phyloP scores from a whole-genome alignment of 1,284 basidiomycete genomes.

The Cutaneotrichosporon curvatum region DNA sequence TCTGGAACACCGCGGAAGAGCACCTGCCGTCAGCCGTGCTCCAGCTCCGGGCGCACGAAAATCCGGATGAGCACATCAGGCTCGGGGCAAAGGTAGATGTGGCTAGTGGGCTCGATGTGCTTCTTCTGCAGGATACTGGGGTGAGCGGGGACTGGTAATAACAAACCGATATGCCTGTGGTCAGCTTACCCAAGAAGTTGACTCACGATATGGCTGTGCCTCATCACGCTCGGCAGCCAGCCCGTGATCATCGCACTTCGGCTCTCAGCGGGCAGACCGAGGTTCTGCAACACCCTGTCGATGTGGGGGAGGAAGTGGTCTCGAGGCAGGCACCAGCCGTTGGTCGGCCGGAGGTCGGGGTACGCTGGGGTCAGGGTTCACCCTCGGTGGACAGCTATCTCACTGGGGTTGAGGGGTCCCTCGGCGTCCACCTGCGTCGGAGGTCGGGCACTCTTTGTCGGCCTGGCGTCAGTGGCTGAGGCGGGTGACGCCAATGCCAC shows the following conservation, averaged over 20 bases:
- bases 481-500: not conserved
- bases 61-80: slow-evolving; percentile 34
- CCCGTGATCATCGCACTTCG: slow-evolving; percentile 36
- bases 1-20: slow-evolving; percentile 37
- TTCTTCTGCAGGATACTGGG: slow-evolving; percentile 31
- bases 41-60: slow-evolving; percentile 23
- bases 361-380: slow-evolving; percentile 20
- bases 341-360: slow-evolving; percentile 35
- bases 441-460: slow-evolving; percentile 8
- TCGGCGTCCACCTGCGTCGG: slow-evolving; percentile 17
- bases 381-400: slow-evolving; percentile 3
- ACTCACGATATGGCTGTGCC: slow-evolving; percentile 40
- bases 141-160: slow-evolving; percentile 1
- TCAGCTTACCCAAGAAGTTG: slow-evolving; percentile 2
- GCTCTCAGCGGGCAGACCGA: slow-evolving; percentile 36
- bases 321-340: slow-evolving; percentile 35
- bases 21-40: slow-evolving; percentile 20
- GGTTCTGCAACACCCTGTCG: slow-evolving; percentile 30
- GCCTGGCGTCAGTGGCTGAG: slow-evolving; percentile 2
- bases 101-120: slow-evolving; percentile 28
- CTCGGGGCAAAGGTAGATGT: slow-evolving; percentile 31
- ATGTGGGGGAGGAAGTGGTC: slow-evolving; percentile 39
- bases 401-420: slow-evolving; percentile 35
- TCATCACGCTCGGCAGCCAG: slow-evolving; percentile 37
- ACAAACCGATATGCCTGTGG: slow-evolving; percentile 28